Percentiles rank a stretch among this genome's conserved stretches.
Evolutionary conservation across 306 rosid species (phyloP).

Genomic region (Lathyrus sativus): DNA sequence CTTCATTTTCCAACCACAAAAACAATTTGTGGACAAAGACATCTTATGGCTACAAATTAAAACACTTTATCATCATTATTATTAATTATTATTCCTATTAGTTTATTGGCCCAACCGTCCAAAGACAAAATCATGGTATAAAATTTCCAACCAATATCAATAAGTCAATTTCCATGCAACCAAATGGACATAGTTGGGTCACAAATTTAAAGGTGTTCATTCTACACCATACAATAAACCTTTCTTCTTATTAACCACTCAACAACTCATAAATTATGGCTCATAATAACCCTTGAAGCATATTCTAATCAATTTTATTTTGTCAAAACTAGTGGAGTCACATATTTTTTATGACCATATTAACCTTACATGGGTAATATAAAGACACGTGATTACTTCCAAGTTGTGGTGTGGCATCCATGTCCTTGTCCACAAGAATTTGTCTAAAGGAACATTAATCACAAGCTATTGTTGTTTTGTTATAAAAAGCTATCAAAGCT

Average conservation of each 20-base stretch:
- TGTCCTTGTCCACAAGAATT: constrained; percentile 48
- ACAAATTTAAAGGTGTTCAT: constrained; percentile 49
- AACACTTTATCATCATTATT: neutral
- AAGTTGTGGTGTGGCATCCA: constrained; percentile 38
- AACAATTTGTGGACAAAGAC: constrained; percentile 56
- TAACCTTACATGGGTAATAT: constrained; percentile 27
- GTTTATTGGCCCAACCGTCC: constrained; percentile 34
- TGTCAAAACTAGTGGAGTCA: constrained; percentile 51
- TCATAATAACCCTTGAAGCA: constrained; percentile 42
- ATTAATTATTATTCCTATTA: neutral
- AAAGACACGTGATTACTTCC: constrained; percentile 42
- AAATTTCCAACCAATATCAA: constrained; percentile 38
- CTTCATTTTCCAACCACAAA: constrained; percentile 46
- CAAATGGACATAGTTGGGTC: constrained; percentile 48
- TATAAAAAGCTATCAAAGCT: constrained; percentile 35
- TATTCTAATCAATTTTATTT: constrained; percentile 29
- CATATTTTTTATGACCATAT: constrained; percentile 34
- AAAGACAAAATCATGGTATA: constrained; percentile 25
- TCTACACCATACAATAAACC: constrained; percentile 55
- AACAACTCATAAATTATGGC: constrained; percentile 50
- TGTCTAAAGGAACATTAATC: constrained; percentile 3
- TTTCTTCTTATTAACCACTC: constrained; percentile 53
- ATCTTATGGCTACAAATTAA: constrained; percentile 25
- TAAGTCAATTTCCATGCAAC: constrained; percentile 45
- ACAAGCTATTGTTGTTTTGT: constrained; percentile 2